Percentiles rank a stretch among this genome's conserved stretches.
phyloP scores from a whole-genome alignment of 106 monocot genomes.

The Dioscorea dumetorum region DNA sequence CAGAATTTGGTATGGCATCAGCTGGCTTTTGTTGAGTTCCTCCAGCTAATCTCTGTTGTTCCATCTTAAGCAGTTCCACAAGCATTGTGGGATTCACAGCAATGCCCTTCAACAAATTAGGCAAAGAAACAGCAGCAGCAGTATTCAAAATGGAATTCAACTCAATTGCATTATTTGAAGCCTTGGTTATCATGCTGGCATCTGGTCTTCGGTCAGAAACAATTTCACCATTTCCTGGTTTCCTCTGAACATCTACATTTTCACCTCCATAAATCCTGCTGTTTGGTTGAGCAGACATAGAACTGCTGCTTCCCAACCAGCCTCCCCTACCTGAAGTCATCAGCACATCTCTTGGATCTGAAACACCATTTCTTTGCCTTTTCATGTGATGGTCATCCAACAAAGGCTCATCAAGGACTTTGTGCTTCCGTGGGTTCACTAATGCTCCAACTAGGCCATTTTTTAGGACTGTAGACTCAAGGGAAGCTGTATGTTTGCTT shows the following conservation, averaged over 20 bases:
- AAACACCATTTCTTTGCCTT: conserved; percentile 41
- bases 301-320: conserved; percentile 28
- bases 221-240: conserved; percentile 18
- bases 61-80: conserved; percentile 48
- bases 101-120: conserved; percentile 56
- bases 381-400: conserved; percentile 33
- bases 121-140: conserved; percentile 28
- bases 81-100: conserved; percentile 75
- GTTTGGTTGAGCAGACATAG: conserved; percentile 5
- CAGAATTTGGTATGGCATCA: conserved; percentile 3
- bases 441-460: conserved; percentile 12
- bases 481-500: neutral
- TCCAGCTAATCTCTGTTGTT: conserved; percentile 47
- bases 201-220: conserved; percentile 8
- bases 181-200: conserved; percentile 2
- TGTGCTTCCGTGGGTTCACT: conserved; percentile 51
- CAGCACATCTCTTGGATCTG: conserved; percentile 12
- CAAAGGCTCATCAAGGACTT: conserved; percentile 20
- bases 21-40: conserved; percentile 36
- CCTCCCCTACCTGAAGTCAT: conserved; percentile 24
- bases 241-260: conserved; percentile 16
- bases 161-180: conserved; percentile 4
- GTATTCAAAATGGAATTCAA: conserved; percentile 3
- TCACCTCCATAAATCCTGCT: conserved; percentile 8
- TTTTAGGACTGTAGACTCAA: neutral